Base-by-base conservation (phyloP, 2,329 filamentous ascomycete genomes). In the Fusarium sororula region DNA sequence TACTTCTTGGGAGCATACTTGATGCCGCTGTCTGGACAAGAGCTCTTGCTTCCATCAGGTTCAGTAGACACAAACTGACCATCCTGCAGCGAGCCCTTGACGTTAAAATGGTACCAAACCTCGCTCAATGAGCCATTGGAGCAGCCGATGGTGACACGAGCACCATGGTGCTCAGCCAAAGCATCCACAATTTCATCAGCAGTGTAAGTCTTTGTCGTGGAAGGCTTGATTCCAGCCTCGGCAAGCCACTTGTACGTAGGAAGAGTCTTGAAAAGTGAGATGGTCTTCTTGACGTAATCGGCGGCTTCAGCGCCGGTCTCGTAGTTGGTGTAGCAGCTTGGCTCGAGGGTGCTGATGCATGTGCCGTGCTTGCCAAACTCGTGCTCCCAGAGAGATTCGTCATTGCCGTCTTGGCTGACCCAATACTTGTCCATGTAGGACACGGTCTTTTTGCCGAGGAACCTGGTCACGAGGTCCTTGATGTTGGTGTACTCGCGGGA, bases 351-450 rank as follows among this genome's bases (percentile, higher is more conserved):
- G 76, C 86, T 90, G 73, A 94, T 90, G 81, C 92, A 94, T n/a
- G 86, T 88, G 63, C 93, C 93, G 79, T 95, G 93, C 80, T 93
- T 94, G 73, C 85, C 84, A 90, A 90, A 94, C 81, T 94, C 92
- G 80, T 94, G 92, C 80, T 92, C 85, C 92, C 92, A 95, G 70
- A 95, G 88, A 15, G 83, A 84, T 75, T 92, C 88, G 71, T 92
- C 88, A 37, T 90, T 82, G 61, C 91, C 91, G 57, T 87, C 79
- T 80, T 91, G 89, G 77, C 92, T 90, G 78, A 93, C 91, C 93
- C 92, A 94, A 83, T 91, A 93, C 3, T 83, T 89, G 56, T 88
- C 81, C 91, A 94, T 95, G 79, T 90, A 92, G 5, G 84, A 82
- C 4, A 95, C 84, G 2, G 92, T 85, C 35, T 88, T 87, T 3